Percentiles rank a stretch among this genome's conserved stretches.
phyloP scores from a whole-genome alignment of 2,329 filamentous ascomycete species.

The Neodidymelliopsis sp. region DNA sequence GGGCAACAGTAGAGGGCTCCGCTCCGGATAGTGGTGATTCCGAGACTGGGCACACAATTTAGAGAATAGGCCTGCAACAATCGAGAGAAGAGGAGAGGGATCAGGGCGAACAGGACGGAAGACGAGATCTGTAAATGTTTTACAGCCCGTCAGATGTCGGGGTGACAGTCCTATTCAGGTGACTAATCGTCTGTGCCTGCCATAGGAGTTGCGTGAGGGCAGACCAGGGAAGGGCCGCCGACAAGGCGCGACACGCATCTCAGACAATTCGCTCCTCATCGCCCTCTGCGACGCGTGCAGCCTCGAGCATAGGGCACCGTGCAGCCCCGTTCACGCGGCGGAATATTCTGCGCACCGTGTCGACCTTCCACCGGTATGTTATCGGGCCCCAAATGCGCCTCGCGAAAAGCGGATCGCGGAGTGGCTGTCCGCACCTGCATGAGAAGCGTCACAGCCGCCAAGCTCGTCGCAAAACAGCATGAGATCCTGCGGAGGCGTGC shows the following conservation, averaged over 20 bases:
- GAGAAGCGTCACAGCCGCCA: constrained; percentile 20
- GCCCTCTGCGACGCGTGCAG: constrained; percentile 32
- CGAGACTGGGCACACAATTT: constrained; percentile 25
- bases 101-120: constrained; percentile 37
- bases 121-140: constrained; percentile 48
- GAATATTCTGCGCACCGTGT: constrained; percentile 28
- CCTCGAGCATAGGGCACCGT: constrained; percentile 21
- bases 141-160: constrained; percentile 37
- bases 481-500: constrained; percentile 18
- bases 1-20: constrained; percentile 32
- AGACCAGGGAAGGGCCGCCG: constrained; percentile 4
- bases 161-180: constrained; percentile 24
- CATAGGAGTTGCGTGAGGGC: constrained; percentile 16
- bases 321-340: constrained; percentile 1
- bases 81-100: constrained; percentile 26
- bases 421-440: constrained; percentile 31
- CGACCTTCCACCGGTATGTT: constrained; percentile 26
- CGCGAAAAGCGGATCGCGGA: constrained; percentile 20
- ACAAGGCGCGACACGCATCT: constrained; percentile 35
- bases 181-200: constrained; percentile 42
- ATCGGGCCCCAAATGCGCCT: constrained; percentile 22
- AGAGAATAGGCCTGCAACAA: constrained; percentile 28
- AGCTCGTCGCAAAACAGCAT: constrained; percentile 15
- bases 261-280: constrained; percentile 40
- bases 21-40: constrained; percentile 39